Evolutionary conservation across 441 rosid genomes (phyloP).

Genomic region (Brassica balearica): DNA sequence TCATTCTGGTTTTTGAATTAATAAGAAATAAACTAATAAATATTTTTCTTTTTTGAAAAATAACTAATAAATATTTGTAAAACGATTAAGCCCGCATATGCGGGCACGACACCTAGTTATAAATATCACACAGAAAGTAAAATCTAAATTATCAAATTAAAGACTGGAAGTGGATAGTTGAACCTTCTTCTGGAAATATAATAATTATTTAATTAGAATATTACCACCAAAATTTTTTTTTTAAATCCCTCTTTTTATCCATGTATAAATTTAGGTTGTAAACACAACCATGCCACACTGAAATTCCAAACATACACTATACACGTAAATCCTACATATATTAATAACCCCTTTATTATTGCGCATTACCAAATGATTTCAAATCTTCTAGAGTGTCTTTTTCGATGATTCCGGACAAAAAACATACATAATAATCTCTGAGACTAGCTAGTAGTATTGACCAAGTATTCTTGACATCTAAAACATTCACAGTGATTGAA

Average conservation of each 20-base stretch:
- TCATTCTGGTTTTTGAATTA: no score
- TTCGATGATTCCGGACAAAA: not conserved
- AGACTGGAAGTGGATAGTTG: not conserved
- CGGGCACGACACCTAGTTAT: not conserved
- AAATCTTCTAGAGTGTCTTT: not conserved
- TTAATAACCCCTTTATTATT: not conserved
- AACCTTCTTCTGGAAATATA: not conserved
- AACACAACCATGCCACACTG: not conserved
- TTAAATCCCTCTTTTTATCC: not conserved
- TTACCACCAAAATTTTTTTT: not conserved
- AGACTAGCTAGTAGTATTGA: not conserved
- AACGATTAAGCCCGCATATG: no score
- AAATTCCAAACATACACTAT: not conserved
- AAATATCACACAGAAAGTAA: not conserved
- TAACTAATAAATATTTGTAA: no score
- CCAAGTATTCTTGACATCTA: not conserved
- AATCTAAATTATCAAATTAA: not conserved
- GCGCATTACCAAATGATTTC: not conserved
- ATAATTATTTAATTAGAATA: not conserved
- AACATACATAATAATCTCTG: not conserved
- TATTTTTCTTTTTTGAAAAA: no score
- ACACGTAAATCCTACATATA: not conserved
- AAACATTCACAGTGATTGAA: not conserved
- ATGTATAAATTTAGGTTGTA: not conserved
- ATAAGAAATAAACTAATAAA: no score